These are phyloP conservation scores for Apiospora hydei DNA, from an alignment of 2,329 filamentous ascomycete genomes.

Conservation along the genomic window DNA sequence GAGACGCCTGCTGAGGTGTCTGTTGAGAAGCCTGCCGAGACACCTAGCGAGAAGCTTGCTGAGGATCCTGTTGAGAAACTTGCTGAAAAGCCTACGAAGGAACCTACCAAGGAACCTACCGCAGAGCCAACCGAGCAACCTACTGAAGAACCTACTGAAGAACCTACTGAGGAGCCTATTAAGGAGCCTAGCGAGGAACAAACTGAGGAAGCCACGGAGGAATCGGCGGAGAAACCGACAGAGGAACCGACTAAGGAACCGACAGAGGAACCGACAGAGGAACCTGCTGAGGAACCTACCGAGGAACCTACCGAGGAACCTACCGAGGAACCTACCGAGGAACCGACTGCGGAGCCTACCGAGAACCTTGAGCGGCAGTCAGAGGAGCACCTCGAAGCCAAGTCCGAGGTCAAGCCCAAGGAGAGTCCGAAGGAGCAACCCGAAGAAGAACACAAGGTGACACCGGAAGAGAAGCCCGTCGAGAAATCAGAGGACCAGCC, in stretches of 20 bases:
- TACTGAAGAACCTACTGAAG: neutral
- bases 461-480: neutral
- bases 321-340: neutral
- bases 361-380: neutral
- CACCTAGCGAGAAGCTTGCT: neutral
- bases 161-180: neutral
- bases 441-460: neutral
- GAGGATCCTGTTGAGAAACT: neutral
- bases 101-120: neutral
- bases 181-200: neutral
- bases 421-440: neutral
- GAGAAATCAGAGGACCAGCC: neutral
- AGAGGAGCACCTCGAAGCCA: neutral
- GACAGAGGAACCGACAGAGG: no score
- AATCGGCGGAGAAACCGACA: neutral
- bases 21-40: neutral
- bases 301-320: neutral
- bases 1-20: neutral
- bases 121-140: neutral
- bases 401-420: neutral
- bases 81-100: neutral
- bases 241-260: neutral
- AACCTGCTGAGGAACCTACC: neutral
- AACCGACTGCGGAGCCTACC: neutral
- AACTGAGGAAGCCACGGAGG: neutral